These are phyloP conservation scores for Mycothermus thermophilus DNA, from an alignment of 495 filamentous ascomycete species.

Conservation along the genomic window DNA sequence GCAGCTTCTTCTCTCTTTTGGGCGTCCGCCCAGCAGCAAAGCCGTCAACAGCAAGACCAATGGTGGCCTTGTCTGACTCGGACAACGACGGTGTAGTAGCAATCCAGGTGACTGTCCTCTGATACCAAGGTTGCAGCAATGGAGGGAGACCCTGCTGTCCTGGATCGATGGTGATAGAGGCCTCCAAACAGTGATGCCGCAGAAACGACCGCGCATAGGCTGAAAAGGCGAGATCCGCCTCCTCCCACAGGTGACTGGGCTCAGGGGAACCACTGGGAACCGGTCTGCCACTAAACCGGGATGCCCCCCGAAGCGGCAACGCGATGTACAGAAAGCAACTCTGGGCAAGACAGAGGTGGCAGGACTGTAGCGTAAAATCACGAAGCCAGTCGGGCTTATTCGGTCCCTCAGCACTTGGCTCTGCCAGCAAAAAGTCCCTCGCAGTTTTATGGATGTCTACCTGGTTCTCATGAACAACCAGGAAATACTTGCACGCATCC, in stretches of 20 bases:
- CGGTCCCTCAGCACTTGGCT: neutral
- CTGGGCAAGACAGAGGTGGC: constrained; percentile 7
- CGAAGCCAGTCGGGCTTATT: constrained; percentile 8
- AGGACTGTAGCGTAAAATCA: constrained; percentile 5
- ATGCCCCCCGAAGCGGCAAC: constrained; percentile 1
- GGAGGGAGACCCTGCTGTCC: neutral
- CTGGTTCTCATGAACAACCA: constrained; percentile 18
- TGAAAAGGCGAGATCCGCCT: constrained; percentile 1
- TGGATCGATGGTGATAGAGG: neutral
- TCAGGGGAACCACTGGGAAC: neutral
- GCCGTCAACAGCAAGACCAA: neutral
- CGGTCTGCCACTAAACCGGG: neutral
- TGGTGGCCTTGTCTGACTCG: neutral
- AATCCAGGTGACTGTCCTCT: too few species aligned
- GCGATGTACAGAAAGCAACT: constrained; percentile 11
- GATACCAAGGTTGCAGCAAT: neutral
- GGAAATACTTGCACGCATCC: constrained; percentile 19
- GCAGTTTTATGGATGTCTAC: constrained; percentile 33
- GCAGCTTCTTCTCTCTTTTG: neutral
- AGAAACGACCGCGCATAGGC: constrained; percentile 1
- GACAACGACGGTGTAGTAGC: too few species aligned
- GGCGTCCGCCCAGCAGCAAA: neutral
- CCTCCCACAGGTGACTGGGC: constrained; percentile 4
- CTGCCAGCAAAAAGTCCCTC: constrained; percentile 23
- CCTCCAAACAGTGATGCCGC: neutral